phyloP scores from a whole-genome alignment of 1,139 yeast species.

The Zygotorulaspora mrakii region DNA sequence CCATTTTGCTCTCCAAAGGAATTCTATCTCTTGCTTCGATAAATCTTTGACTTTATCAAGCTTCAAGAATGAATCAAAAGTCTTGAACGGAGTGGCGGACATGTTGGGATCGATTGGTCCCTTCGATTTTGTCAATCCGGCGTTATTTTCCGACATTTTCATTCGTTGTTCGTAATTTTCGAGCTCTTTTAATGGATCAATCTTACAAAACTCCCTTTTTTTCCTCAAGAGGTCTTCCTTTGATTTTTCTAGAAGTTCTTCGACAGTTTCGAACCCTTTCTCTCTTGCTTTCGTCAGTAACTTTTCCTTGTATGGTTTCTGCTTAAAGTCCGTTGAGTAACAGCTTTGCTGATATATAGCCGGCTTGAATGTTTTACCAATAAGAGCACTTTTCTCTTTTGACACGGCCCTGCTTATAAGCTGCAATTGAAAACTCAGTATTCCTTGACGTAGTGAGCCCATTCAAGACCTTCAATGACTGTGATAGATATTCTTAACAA shows the following conservation, averaged over 20 bases:
- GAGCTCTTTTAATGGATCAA: constrained; percentile 69
- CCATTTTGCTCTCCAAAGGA: constrained; percentile 88
- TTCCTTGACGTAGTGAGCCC: neutral
- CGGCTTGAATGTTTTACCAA: neutral
- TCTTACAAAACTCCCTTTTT: constrained; percentile 52
- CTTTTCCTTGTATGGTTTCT: constrained; percentile 40
- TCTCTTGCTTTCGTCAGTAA: constrained; percentile 48
- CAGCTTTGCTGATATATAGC: constrained; percentile 4
- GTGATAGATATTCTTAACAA: too few species aligned
- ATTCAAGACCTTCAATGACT: neutral
- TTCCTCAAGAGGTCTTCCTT: constrained; percentile 57
- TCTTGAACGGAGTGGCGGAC: constrained; percentile 60
- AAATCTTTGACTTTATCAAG: constrained; percentile 59
- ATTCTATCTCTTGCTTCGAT: constrained; percentile 63
- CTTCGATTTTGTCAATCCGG: constrained; percentile 35
- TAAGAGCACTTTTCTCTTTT: neutral
- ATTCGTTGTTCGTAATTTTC: constrained; percentile 52
- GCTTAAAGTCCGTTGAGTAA: constrained; percentile 21
- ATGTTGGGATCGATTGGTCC: constrained; percentile 47
- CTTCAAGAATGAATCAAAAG: constrained; percentile 66
- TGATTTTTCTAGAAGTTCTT: constrained; percentile 59
- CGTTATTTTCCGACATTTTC: constrained; percentile 32
- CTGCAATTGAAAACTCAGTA: neutral
- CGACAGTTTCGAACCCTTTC: constrained; percentile 43
- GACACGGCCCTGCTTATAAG: neutral